phyloP scores from a whole-genome alignment of 805 yeast genomes.

The Barnettozyma sucrosica region DNA sequence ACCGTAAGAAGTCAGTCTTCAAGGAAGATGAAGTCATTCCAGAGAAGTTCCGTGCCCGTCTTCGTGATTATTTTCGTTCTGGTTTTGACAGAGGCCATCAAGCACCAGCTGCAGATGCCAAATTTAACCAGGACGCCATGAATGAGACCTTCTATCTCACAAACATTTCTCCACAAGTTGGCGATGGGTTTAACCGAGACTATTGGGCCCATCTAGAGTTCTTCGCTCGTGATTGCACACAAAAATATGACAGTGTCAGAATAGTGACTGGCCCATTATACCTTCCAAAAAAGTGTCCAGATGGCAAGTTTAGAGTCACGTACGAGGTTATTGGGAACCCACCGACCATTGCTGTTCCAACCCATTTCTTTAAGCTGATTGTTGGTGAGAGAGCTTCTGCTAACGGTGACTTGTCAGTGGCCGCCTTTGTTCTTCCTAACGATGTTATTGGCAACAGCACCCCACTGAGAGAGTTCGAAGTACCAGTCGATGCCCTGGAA shows the following conservation, averaged over 20 bases:
- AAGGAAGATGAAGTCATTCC: conserved; percentile 86
- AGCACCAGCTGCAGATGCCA: conserved; percentile 97
- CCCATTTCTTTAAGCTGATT: conserved; percentile 88
- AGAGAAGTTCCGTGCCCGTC: conserved; percentile 59
- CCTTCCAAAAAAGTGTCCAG: conserved; percentile 67
- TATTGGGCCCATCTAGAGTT: conserved; percentile 97
- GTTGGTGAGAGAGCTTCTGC: conserved; percentile 63
- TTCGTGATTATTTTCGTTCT: conserved; percentile 85
- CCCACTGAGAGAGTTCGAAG: conserved; percentile 71
- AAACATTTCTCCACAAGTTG: conserved; percentile 95
- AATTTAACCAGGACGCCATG: conserved; percentile 86
- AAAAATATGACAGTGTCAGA: conserved; percentile 68
- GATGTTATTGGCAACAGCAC: conserved; percentile 65
- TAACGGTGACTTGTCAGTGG: conserved; percentile 53
- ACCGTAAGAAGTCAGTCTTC: conserved; percentile 77
- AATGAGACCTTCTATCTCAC: conserved; percentile 87
- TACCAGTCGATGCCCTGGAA: conserved; percentile 87
- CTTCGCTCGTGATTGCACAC: conserved; percentile 73
- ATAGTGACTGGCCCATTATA: conserved; percentile 92
- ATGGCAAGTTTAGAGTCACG: conserved; percentile 77
- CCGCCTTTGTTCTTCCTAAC: conserved; percentile 92
- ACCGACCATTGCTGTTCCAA: conserved; percentile 94
- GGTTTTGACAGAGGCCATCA: conserved; percentile 97
- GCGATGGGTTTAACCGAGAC: conserved; percentile 95
- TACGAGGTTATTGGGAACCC: conserved; percentile 97